Evolutionary conservation across 2,329 filamentous ascomycete genomes (phyloP), one percentile per base, ranked within the genome.

Genomic region (Orbilia quercus): DNA sequence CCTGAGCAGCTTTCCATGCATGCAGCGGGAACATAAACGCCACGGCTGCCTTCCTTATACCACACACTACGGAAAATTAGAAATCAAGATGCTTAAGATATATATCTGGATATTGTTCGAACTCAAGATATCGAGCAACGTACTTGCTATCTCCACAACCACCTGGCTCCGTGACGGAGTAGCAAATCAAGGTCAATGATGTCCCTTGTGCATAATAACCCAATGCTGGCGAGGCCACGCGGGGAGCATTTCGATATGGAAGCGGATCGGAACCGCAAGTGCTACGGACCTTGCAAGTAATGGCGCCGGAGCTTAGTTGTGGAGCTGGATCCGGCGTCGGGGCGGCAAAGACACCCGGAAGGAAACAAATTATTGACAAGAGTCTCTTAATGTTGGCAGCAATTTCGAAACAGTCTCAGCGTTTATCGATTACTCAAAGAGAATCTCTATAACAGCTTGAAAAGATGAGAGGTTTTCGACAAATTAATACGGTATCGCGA

Each of bases 111-210:
- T n/a, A 38, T 16, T 1, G 16, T 7, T 4, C 2, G 5, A 22
- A 18, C 16, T 14, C 20, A 54, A 54, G 14, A 40, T 40, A 9
- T 23, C 9, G n/a, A 54, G 16, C 31, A 14, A 40, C 36, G 36
- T 12, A 54, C 50, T 54, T 54, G 50, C 50, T 54, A 40, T 54
- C 50, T 23, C 50, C 50, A 23, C 50, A 54, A 23, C 50, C 50
- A n/a, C 50, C 50, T 2, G 50, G 50, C n/a, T 54, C 50, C 9
- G 50, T 54, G 2, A 54, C 31, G 3, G 50, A 54, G 20, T 54
- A 54, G 34, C 50, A 54, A 7, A 38, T 40, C 16, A 54, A 18
- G 7, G 0, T 3, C 12, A 54, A 25, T 22, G 5, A 14, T 1
- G 50, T 54, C 14, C 28, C 28, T n/a, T 31, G 50, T 23, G 50